phyloP scores from a whole-genome alignment of 768 basidiomycete genomes.

The Lactarius quietus region DNA sequence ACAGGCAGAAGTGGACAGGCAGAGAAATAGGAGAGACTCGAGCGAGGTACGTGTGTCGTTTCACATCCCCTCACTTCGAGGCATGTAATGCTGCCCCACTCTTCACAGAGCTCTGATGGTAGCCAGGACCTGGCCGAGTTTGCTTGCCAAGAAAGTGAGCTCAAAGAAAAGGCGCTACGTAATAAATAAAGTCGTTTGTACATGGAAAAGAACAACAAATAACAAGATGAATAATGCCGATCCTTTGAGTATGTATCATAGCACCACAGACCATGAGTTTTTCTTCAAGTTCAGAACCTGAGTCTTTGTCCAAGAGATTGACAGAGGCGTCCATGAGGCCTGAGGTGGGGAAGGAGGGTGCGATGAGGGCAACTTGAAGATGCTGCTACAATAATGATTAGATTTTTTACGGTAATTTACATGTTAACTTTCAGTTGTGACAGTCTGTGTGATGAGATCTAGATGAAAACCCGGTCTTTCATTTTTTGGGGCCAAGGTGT shows the following conservation, averaged over 20 bases:
- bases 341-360: no score
- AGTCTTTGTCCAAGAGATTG: no score
- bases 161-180: constrained; percentile 77
- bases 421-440: no score
- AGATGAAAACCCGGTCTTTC: no score
- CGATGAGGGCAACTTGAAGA: no score
- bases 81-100: not conserved
- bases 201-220: constrained; percentile 49
- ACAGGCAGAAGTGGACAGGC: constrained; percentile 52
- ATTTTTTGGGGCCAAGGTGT: no score
- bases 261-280: no score
- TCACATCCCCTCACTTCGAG: not conserved
- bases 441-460: no score
- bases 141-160: constrained; percentile 67
- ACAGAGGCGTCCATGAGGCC: no score
- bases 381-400: no score
- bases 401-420: no score
- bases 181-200: constrained; percentile 81
- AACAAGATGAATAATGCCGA: constrained; percentile 15
- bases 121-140: constrained; percentile 41
- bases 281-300: no score
- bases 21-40: constrained; percentile 52
- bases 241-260: not conserved
- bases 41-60: constrained; percentile 28
- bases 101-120: constrained; percentile 25